Conservation (phyloP, 257 asterid species). For the Coffea canephora region DNA sequence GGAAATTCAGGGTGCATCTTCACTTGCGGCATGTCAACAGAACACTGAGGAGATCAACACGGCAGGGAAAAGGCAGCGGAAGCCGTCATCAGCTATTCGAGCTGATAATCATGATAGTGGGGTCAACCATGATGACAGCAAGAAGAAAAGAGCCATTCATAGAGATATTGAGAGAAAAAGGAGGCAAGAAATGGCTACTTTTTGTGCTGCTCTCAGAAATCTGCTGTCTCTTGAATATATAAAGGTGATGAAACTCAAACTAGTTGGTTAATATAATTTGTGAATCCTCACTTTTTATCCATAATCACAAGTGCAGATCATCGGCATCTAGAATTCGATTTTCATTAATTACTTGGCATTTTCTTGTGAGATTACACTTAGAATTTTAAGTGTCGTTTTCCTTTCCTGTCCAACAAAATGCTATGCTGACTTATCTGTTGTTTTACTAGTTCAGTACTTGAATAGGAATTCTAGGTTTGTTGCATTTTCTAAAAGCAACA, state of each 20-base stretch:
- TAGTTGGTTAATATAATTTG: no score
- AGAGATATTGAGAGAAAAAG: slow-evolving; percentile 41
- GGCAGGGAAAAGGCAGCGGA: neutral
- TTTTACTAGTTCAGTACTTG: neutral
- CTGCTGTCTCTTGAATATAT: slow-evolving; percentile 36
- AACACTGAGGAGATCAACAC: neutral
- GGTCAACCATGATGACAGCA: neutral
- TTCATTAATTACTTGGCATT: neutral
- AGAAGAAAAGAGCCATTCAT: slow-evolving; percentile 23
- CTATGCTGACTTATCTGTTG: neutral
- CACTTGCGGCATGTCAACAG: neutral
- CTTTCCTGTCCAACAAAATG: neutral
- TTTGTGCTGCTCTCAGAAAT: slow-evolving; percentile 31
- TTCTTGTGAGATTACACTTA: neutral
- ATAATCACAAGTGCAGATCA: neutral
- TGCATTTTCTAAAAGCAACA: neutral
- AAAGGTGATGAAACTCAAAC: slow-evolving; percentile 25
- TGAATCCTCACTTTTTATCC: neutral
- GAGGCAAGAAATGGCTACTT: slow-evolving; percentile 48
- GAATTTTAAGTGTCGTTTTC: neutral
- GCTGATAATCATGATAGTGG: neutral
- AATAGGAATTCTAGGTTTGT: neutral
- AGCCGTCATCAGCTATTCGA: neutral
- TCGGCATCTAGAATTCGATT: neutral
- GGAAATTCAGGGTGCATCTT: neutral